Evolutionary conservation across 208 protist species (phyloP).

Genomic region (Novymonas esmeraldas): DNA sequence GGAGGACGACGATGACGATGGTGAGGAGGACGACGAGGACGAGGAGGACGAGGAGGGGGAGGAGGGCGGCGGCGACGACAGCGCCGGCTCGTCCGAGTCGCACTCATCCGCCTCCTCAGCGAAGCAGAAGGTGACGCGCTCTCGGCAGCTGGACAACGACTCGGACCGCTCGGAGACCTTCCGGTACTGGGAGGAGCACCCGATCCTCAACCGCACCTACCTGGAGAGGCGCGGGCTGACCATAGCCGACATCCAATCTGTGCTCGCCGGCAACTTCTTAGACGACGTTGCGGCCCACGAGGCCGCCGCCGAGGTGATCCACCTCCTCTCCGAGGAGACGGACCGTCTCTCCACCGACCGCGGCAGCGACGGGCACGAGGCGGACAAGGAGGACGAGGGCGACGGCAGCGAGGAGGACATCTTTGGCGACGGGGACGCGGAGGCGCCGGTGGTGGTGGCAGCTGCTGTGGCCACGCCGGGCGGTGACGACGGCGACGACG

Average conservation of each 20-base stretch:
- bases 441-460: neutral
- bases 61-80: slow-evolving; percentile 27
- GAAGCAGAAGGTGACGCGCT: slow-evolving; percentile 16
- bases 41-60: slow-evolving; percentile 33
- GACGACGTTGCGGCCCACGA: slow-evolving; percentile 49
- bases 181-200: slow-evolving; percentile 72
- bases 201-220: slow-evolving; percentile 65
- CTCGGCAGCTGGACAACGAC: slow-evolving; percentile 29
- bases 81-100: slow-evolving; percentile 26
- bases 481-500: slow-evolving; percentile 16
- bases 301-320: slow-evolving; percentile 79
- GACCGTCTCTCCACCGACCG: slow-evolving; percentile 45
- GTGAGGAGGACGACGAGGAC: slow-evolving; percentile 31
- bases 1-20: slow-evolving; percentile 26
- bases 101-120: slow-evolving; percentile 20
- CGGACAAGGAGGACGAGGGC: slow-evolving; percentile 48
- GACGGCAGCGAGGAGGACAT: slow-evolving; percentile 26
- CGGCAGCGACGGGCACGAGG: slow-evolving; percentile 50
- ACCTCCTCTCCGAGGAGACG: slow-evolving; percentile 69
- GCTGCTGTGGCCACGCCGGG: neutral
- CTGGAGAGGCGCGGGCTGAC: slow-evolving; percentile 72
- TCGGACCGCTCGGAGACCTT: slow-evolving; percentile 38
- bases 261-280: slow-evolving; percentile 64
- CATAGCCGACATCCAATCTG: slow-evolving; percentile 68
- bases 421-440: neutral